phyloP scores from a whole-genome alignment of 202 grass and related monocot species.

The Setaria viridis region DNA sequence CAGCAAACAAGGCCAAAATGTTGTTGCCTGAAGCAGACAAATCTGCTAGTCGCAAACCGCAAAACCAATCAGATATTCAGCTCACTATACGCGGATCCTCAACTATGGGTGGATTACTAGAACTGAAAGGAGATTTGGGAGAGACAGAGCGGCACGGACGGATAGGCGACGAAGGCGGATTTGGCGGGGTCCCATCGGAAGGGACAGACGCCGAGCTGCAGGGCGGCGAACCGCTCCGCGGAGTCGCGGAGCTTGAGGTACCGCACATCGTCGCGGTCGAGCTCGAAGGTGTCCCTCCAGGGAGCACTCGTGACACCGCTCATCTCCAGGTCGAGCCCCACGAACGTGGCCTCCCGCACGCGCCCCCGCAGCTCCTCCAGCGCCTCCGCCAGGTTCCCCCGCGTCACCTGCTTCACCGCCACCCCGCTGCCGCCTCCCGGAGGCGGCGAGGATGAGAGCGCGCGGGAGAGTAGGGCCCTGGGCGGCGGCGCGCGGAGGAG shows the following conservation, averaged over 20 bases:
- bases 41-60: neutral
- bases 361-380: slow-evolving; percentile 64
- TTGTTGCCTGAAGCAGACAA: neutral
- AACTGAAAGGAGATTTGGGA: neutral
- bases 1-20: neutral
- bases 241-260: slow-evolving; percentile 90
- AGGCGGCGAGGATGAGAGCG: slow-evolving; percentile 32
- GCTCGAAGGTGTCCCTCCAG: slow-evolving; percentile 81
- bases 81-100: neutral
- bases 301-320: slow-evolving; percentile 79
- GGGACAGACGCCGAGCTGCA: slow-evolving; percentile 94
- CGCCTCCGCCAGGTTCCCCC: slow-evolving; percentile 60
- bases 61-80: slow-evolving; percentile 2
- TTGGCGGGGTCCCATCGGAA: slow-evolving; percentile 70
- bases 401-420: slow-evolving; percentile 81
- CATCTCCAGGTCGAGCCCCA: slow-evolving; percentile 92
- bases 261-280: slow-evolving; percentile 81
- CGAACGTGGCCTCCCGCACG: slow-evolving; percentile 72
- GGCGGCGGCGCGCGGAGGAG: slow-evolving; percentile 34
- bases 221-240: slow-evolving; percentile 66
- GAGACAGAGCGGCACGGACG: slow-evolving; percentile 42
- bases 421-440: slow-evolving; percentile 34
- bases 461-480: slow-evolving; percentile 25
- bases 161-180: slow-evolving; percentile 66
- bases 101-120: slow-evolving; percentile 9